Evolutionary conservation across 768 basidiomycete species (phyloP), one percentile per base, ranked within the genome.

Genomic region (Rubroboletus satanas): DNA sequence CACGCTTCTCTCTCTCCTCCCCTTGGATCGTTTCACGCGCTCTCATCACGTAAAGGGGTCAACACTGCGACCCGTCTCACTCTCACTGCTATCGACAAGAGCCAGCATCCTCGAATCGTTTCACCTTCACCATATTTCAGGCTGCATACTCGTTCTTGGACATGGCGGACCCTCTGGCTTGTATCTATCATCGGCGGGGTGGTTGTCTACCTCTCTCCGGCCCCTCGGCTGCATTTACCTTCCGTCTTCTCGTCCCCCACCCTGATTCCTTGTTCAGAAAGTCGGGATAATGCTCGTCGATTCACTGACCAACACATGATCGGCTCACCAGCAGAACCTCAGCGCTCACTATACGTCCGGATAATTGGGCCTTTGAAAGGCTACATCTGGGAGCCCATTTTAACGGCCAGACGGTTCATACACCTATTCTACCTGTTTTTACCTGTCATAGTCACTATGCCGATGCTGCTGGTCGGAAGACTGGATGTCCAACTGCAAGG

Each of bases 341-440:
- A 81, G 52, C 71, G 71, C 35, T 74, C 81, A 9, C 66, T 88
- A 32, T 54, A 72, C 15, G 64, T 73, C 4, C 73, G 79, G 42
- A 71, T 88, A 46, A 44, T 69, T 9, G 57, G 66, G 12, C 64
- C 89, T 46, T 62, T 94, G 17, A 77, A 76, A 41, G 74, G 79
- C 50, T 77, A 75, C 49, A 72, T 98, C 62, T 81, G 88, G 81
- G 94, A 98, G 66, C 96, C 93, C 14, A 67, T 98, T 48, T 77
- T 88, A 45, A 98, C 93, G 1, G 82, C 86, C 26, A 75, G 79
- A 50, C 82, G 97, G 39, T 98, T 98, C 74, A 70, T 93, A 26
- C 83, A 89, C 62, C 82, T 99, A 21, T 85, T 87, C 59, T 70
- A 80, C 57, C 76, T 98, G 51, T 98, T 99, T 71, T 72, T 88